Evolutionary conservation across 441 rosid species (phyloP).

Genomic region (Jatropha podagrica): DNA sequence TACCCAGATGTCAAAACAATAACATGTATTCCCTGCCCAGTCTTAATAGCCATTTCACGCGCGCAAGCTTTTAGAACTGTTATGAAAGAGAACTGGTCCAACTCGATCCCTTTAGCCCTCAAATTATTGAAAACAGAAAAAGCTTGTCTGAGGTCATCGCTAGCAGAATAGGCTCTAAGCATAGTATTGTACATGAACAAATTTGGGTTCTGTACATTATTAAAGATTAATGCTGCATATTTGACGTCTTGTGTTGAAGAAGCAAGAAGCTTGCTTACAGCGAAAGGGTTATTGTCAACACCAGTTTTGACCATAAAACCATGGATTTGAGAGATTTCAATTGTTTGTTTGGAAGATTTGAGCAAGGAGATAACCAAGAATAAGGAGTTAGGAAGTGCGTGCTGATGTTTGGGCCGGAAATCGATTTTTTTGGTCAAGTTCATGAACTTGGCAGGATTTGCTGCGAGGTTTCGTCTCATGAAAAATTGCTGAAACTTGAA

Average conservation of each 20-base stretch:
- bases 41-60: slow-evolving; percentile 25
- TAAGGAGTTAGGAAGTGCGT: slow-evolving; percentile 8
- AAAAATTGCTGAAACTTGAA: too few species aligned
- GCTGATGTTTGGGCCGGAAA: slow-evolving; percentile 18
- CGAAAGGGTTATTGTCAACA: slow-evolving; percentile 45
- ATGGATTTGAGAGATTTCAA: slow-evolving; percentile 52
- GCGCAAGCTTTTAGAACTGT: slow-evolving; percentile 52
- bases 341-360: slow-evolving; percentile 34
- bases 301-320: slow-evolving; percentile 54
- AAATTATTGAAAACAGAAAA: slow-evolving; percentile 49
- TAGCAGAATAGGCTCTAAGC: slow-evolving; percentile 52
- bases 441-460: slow-evolving; percentile 22
- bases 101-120: slow-evolving; percentile 44
- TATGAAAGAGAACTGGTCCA: slow-evolving; percentile 65
- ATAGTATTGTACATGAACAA: slow-evolving; percentile 66
- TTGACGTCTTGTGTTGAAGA: slow-evolving; percentile 39
- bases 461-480: neutral
- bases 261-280: slow-evolving; percentile 64
- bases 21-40: slow-evolving; percentile 56
- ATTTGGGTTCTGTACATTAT: slow-evolving; percentile 41
- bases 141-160: slow-evolving; percentile 47
- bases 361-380: slow-evolving; percentile 32
- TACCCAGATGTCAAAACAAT: slow-evolving; percentile 51
- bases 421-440: slow-evolving; percentile 28
- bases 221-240: slow-evolving; percentile 59